Percentiles rank a stretch among this genome's conserved stretches.
phyloP scores from a whole-genome alignment of 208 protist genomes.

The Sergeia podlipaevii region DNA sequence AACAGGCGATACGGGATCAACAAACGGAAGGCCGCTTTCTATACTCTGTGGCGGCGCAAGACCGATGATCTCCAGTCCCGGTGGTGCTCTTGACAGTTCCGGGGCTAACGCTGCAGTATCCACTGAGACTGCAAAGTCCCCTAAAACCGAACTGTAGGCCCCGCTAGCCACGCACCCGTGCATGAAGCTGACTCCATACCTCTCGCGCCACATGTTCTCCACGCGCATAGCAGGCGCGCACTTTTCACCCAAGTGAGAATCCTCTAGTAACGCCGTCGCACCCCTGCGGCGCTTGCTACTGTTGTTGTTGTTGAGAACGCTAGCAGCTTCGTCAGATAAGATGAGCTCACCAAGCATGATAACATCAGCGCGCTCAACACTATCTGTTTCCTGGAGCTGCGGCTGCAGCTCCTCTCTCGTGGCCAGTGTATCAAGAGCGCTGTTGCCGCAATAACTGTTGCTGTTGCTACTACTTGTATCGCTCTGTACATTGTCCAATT shows the following conservation, averaged over 20 bases:
- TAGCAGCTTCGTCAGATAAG: constrained; percentile 30
- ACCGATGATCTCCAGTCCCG: constrained; percentile 42
- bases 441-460: no score
- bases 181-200: constrained; percentile 39
- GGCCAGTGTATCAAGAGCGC: no score
- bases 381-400: not conserved
- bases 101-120: not conserved
- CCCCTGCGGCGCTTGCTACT: not conserved
- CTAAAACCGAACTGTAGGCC: not conserved
- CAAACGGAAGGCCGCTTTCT: constrained; percentile 23
- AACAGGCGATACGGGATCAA: constrained; percentile 20
- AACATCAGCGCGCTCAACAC: constrained; percentile 11
- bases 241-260: no score
- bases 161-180: constrained; percentile 27
- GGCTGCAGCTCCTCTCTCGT: no score
- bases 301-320: constrained; percentile 13
- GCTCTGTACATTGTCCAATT: no score
- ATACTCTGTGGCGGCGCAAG: constrained; percentile 39
- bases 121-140: not conserved
- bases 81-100: constrained; percentile 5
- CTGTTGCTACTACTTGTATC: no score
- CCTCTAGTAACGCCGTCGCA: not conserved
- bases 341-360: constrained; percentile 67
- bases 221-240: constrained; percentile 31
- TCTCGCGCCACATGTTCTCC: constrained; percentile 44